A percentile compares a stretch with the other conserved stretches of the same genome.
Evolutionary conservation across 2,329 filamentous ascomycete genomes (phyloP).

Genomic region (Ascochyta clinopodiicola): DNA sequence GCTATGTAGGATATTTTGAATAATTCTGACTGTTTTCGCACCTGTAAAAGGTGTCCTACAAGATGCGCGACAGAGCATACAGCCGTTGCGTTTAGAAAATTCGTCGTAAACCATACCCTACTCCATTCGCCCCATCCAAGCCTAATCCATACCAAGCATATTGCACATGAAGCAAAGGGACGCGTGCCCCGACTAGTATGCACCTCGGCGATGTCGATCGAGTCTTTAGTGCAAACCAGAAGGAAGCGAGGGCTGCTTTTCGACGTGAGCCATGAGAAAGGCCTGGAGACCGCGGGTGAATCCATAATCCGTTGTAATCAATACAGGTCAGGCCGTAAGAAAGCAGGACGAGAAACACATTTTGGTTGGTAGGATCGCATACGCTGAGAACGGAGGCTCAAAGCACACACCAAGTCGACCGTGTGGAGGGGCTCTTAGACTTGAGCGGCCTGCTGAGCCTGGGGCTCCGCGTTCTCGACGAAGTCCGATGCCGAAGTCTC

Average conservation of each 20-base stretch:
- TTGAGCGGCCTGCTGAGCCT: slow-evolving; percentile 10
- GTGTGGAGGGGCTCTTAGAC: slow-evolving; percentile 1
- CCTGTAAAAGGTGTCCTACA: slow-evolving; percentile 5
- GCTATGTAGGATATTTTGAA: neutral
- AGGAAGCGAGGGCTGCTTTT: neutral
- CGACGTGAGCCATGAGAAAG: neutral
- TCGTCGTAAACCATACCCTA: slow-evolving; percentile 1
- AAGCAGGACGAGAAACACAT: neutral
- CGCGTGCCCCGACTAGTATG: neutral
- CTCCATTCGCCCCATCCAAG: neutral
- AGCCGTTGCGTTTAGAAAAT: slow-evolving; percentile 4
- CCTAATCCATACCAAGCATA: slow-evolving; percentile 4
- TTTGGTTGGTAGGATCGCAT: slow-evolving; percentile 1
- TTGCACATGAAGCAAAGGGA: slow-evolving; percentile 12
- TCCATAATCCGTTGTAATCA: slow-evolving; percentile 4
- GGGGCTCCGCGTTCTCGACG: slow-evolving; percentile 43
- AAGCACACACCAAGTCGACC: neutral
- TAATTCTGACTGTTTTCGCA: slow-evolving; percentile 7
- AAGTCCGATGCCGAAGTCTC: slow-evolving; percentile 76
- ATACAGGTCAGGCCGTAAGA: slow-evolving; percentile 10
- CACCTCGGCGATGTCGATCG: neutral
- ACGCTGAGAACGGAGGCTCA: neutral
- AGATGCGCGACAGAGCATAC: slow-evolving; percentile 1
- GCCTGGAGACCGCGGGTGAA: slow-evolving; percentile 5
- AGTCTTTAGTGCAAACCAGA: neutral